Percentiles rank a stretch among this genome's conserved stretches.
Conservation (phyloP, 116 monocot genomes). For the Phalaenopsis hybrid region DNA sequence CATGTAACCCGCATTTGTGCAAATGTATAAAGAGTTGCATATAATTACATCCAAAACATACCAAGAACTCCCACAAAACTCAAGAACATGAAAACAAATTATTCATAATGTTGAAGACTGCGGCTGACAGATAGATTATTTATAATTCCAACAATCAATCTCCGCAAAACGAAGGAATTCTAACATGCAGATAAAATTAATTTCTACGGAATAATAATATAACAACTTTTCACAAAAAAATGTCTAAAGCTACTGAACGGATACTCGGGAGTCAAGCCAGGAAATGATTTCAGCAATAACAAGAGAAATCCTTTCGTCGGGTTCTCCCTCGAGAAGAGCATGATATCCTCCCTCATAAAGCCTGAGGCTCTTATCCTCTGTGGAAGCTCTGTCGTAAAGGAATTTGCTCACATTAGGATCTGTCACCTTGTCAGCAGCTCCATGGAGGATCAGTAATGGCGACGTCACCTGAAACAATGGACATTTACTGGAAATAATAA, state of each 20-base stretch:
- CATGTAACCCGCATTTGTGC: too few species aligned
- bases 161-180: too few species aligned
- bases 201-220: neutral
- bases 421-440: slow-evolving; percentile 87
- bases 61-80: too few species aligned
- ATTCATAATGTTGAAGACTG: too few species aligned
- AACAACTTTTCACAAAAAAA: neutral
- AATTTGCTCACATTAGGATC: slow-evolving; percentile 83
- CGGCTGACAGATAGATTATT: too few species aligned
- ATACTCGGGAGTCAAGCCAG: slow-evolving; percentile 68
- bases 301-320: slow-evolving; percentile 64
- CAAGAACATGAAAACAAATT: too few species aligned
- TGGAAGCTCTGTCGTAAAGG: slow-evolving; percentile 59
- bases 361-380: slow-evolving; percentile 69
- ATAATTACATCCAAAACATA: too few species aligned
- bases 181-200: too few species aligned
- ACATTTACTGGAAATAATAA: neutral
- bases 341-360: slow-evolving; percentile 79
- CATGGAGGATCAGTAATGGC: slow-evolving; percentile 85
- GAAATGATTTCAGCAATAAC: slow-evolving; percentile 71
- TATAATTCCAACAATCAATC: too few species aligned
- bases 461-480: slow-evolving; percentile 44
- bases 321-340: slow-evolving; percentile 87
- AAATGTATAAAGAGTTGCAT: too few species aligned
- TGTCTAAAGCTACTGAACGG: neutral